A percentile compares a stretch with the other conserved stretches of the same genome.
Evolutionary conservation across 2,329 filamentous ascomycete genomes (phyloP).

Genomic region (Hypoxylon sp.): DNA sequence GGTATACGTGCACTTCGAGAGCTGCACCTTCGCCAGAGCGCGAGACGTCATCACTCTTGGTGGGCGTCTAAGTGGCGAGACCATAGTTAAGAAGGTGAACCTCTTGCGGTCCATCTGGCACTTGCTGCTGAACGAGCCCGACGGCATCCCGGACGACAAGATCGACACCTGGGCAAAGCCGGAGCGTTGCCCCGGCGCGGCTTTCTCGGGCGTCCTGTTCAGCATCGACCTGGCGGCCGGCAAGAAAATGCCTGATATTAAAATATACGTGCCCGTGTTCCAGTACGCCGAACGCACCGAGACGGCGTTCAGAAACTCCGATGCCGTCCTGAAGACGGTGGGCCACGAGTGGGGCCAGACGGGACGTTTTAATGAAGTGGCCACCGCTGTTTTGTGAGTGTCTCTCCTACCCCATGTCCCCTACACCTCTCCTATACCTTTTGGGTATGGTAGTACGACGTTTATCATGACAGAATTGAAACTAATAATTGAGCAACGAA

Average conservation of each 20-base stretch:
- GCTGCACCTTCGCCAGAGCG: conserved; percentile 9
- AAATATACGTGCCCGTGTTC: conserved; percentile 16
- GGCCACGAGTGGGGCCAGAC: conserved; percentile 23
- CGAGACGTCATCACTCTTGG: conserved; percentile 23
- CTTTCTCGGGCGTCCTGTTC: conserved; percentile 13
- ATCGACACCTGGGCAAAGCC: conserved; percentile 14
- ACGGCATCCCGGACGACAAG: conserved; percentile 10
- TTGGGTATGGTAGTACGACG: too few species aligned
- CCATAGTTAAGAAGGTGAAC: conserved; percentile 10
- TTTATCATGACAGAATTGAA: too few species aligned
- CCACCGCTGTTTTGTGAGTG: conserved; percentile 17
- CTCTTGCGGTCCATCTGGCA: conserved; percentile 23
- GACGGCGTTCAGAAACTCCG: conserved; percentile 7
- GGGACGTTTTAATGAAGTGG: conserved; percentile 13
- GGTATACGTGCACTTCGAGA: conserved; percentile 8
- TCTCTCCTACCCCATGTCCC: background rate
- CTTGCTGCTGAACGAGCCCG: conserved; percentile 14
- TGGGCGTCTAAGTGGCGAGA: conserved; percentile 18
- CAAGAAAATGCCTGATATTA: conserved; percentile 16
- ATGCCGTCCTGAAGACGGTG: conserved; percentile 11
- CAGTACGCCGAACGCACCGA: conserved; percentile 20
- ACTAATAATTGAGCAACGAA: conserved; percentile 12
- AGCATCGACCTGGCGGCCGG: conserved; percentile 22
- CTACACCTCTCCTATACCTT: background rate
- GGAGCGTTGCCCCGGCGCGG: conserved; percentile 3